Conservation (phyloP, 805 yeast species). For the Starmerella davenportii region DNA sequence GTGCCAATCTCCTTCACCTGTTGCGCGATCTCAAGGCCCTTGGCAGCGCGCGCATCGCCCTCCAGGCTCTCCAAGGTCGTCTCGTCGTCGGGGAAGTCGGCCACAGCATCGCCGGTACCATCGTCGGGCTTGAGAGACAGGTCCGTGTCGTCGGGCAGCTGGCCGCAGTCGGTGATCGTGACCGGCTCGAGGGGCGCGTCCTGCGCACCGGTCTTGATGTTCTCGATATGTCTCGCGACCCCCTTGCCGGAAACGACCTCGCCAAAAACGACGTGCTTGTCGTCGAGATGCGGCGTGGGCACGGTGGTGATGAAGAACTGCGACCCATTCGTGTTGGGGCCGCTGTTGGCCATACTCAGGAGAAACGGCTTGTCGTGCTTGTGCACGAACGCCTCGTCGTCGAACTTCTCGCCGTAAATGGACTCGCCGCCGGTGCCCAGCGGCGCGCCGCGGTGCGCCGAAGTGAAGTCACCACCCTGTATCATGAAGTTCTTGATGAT, state of each 20-base stretch:
- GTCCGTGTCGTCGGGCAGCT: slow-evolving; percentile 41
- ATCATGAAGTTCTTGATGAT: slow-evolving; percentile 75
- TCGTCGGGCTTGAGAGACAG: slow-evolving; percentile 34
- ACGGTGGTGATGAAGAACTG: slow-evolving; percentile 89
- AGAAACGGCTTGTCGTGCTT: slow-evolving; percentile 73
- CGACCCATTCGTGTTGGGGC: slow-evolving; percentile 88
- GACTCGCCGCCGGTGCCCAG: slow-evolving; percentile 65
- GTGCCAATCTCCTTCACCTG: slow-evolving; percentile 66
- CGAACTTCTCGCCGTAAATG: slow-evolving; percentile 69
- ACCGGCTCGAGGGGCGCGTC: slow-evolving; percentile 63
- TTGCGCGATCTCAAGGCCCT: slow-evolving; percentile 45
- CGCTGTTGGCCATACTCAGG: slow-evolving; percentile 93
- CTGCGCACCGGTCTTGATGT: slow-evolving; percentile 39
- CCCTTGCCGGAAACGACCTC: slow-evolving; percentile 72
- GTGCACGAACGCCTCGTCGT: slow-evolving; percentile 69
- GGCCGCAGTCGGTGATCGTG: slow-evolving; percentile 63
- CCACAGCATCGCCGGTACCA: slow-evolving; percentile 72
- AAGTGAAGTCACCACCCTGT: slow-evolving; percentile 89
- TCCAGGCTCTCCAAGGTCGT: slow-evolving; percentile 30
- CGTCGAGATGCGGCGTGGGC: slow-evolving; percentile 84
- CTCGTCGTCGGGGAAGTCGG: slow-evolving; percentile 60
- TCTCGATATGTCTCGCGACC: slow-evolving; percentile 60
- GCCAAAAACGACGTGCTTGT: slow-evolving; percentile 94
- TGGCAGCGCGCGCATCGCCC: slow-evolving; percentile 23
- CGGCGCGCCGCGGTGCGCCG: slow-evolving; percentile 24